Evolutionary conservation across 139 green algal species (phyloP).

Genomic region (Chlamydomonas schloesseri): DNA sequence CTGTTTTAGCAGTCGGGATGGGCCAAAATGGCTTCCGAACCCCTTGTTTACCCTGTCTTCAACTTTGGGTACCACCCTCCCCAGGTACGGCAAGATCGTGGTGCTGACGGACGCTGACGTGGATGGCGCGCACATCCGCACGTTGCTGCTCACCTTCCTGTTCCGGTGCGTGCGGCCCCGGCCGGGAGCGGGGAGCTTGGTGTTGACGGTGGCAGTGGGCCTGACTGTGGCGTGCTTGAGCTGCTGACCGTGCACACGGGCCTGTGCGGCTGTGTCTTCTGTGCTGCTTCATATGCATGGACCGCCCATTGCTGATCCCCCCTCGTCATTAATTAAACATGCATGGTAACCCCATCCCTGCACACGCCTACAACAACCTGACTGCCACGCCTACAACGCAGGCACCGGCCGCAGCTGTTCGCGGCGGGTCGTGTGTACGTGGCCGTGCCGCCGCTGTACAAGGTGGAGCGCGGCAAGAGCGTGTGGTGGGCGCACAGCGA

Average conservation of each 20-base stretch:
- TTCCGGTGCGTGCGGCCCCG: slow-evolving; percentile 72
- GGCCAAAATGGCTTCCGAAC: no score
- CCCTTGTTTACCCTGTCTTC: no score
- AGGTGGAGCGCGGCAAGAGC: slow-evolving; percentile 58
- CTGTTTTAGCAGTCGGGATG: no score
- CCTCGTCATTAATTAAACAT: no score
- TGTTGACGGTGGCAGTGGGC: no score
- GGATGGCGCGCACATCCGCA: slow-evolving; percentile 98
- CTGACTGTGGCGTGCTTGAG: no score
- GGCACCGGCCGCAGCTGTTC: slow-evolving; percentile 91
- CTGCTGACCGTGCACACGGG: no score
- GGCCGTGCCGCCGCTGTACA: slow-evolving; percentile 96
- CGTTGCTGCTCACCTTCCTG: slow-evolving; percentile 98
- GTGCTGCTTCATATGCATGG: no score
- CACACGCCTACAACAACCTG: neutral
- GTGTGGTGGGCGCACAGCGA: slow-evolving; percentile 59
- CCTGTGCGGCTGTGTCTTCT: no score
- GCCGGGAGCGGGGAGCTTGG: neutral
- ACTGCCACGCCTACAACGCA: neutral
- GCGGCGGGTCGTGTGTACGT: slow-evolving; percentile 93
- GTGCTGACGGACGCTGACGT: slow-evolving; percentile 99
- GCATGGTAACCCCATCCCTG: no score
- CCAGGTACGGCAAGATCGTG: slow-evolving; percentile 89
- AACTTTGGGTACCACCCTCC: no score
- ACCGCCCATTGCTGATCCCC: no score